Evolutionary conservation across 306 rosid species (phyloP), one percentile per base, ranked within the genome.

Genomic region (Sophora flavescens): DNA sequence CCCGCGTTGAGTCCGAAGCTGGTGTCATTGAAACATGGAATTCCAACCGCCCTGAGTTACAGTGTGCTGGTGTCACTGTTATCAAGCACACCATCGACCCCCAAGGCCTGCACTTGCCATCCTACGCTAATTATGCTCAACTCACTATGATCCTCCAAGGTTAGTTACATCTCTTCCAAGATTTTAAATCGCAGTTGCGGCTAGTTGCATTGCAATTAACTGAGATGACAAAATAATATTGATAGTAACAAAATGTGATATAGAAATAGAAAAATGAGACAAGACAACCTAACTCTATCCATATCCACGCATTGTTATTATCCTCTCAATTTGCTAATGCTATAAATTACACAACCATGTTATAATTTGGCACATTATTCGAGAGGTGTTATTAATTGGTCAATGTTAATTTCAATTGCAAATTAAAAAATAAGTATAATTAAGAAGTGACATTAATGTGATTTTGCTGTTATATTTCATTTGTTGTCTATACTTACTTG

Each of bases 1-100:
- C 56, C 59, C 70, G 75, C 12, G 15, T 63, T 3, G 51, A 76
- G 6, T 70, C 70, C 0, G 82, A 82, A 45, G 82, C 69, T 2
- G 85, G 85, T 11, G 4, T 56, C 4, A 82, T 67, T 0, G 75
- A 77, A 36, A 63, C 50, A 0, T 82, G 85, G 85, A 52, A 77
- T 52, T 16, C 81, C 26, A 17, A 52, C 30, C 56, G 15, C 30
- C 70, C 51, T 4, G 65, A 77, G 65, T 67, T 76, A 0, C 70
- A 75, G 0, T 82, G 82, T 35, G 79, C 64, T 2, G 85, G 82
- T 48, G 78, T 82, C 1, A 2, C 85, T 4, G 22, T 79, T 14
- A 14, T 48, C 14, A 22, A 51, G 6, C 64, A 78, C 64, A 82
- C 70, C 28, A 41, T 82, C 5, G 33, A 71, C 4, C 3, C 65